phyloP scores from a whole-genome alignment of 1,139 yeast species.

The Yamadazyma trypodendri region DNA sequence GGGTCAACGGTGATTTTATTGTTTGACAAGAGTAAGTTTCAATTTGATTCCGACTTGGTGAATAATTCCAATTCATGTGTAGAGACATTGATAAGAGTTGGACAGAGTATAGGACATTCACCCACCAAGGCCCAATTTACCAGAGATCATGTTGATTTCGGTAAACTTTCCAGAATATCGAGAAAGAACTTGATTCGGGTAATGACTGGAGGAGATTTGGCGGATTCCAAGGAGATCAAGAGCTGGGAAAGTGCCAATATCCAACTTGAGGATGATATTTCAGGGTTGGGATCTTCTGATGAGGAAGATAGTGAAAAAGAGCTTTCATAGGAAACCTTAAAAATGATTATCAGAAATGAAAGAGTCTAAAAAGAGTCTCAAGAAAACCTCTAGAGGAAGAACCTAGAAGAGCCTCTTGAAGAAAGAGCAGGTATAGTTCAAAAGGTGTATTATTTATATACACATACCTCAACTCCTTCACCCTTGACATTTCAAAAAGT shows the following conservation, averaged over 20 bases:
- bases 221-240: slow-evolving; percentile 28
- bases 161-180: slow-evolving; percentile 47
- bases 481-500: slow-evolving; percentile 1
- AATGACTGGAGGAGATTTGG: slow-evolving; percentile 56
- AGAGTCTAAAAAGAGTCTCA: too few relatives aligned
- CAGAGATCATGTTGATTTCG: slow-evolving; percentile 48
- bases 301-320: neutral
- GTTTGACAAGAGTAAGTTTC: slow-evolving; percentile 31
- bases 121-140: slow-evolving; percentile 48
- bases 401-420: too few relatives aligned
- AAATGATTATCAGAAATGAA: too few relatives aligned
- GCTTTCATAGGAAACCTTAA: slow-evolving; percentile 14
- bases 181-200: slow-evolving; percentile 58
- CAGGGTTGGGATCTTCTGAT: slow-evolving; percentile 14
- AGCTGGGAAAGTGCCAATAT: slow-evolving; percentile 40
- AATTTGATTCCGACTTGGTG: slow-evolving; percentile 72
- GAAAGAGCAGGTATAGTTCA: too few relatives aligned
- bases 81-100: slow-evolving; percentile 85
- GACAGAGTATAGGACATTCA: slow-evolving; percentile 86
- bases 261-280: slow-evolving; percentile 16
- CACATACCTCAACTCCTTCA: too few relatives aligned
- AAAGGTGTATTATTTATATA: too few relatives aligned
- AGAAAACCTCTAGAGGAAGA: too few relatives aligned
- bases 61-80: slow-evolving; percentile 66
- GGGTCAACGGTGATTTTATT: slow-evolving; percentile 82